Evolutionary conservation across 129 eudicot species (phyloP), one percentile per base, ranked within the genome.

Genomic region (Flaveria sonorensis): DNA sequence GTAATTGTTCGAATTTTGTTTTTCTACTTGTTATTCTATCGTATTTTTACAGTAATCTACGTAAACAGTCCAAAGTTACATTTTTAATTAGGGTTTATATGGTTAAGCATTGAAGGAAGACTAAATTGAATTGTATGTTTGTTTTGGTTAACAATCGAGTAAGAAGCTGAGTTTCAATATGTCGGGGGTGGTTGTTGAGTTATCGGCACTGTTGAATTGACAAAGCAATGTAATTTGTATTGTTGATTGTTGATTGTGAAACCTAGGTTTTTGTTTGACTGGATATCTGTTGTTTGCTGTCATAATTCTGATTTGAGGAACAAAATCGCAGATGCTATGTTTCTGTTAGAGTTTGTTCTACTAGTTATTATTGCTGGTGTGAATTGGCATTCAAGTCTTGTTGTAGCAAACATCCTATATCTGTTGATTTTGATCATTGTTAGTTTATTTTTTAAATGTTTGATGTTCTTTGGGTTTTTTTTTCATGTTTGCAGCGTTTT

Each of bases 401-500:
- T 45, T 45, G 50, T 45, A 45, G 2, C 50, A 9, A 45, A 11
- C 13, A 45, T 45, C 50, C 10, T 45, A 11, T 51, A 13, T 51
- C 21, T 51, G 18, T 13, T n/a, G 19, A 51, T 51, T 51, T 11
- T 15, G 57, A 51, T 51, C 57, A 51, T 51, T 13, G 7, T n/a
- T 15, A 15, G 3, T 51, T 53, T 62, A 45, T 45, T 45, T 45
- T 9, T 9, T 1, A 10, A 9, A 45, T 45, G 50, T 45, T 45
- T 8, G 50, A 8, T 9, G 11, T 10, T 45, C 12, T 8, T 45
- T 45, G 2, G 10, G 2, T 45, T 43, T 45, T 10, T 10, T 11
- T 10, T 42, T 65, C 79, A 4, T 73, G 51, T 79, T 73, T 73
- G 55, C 30, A 79, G 82, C 23, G 11, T 26, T 43, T 70, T 59